Evolutionary conservation across 2,329 filamentous ascomycete genomes (phyloP), one percentile per base, ranked within the genome.

Genomic region (Scytalidium sp.): DNA sequence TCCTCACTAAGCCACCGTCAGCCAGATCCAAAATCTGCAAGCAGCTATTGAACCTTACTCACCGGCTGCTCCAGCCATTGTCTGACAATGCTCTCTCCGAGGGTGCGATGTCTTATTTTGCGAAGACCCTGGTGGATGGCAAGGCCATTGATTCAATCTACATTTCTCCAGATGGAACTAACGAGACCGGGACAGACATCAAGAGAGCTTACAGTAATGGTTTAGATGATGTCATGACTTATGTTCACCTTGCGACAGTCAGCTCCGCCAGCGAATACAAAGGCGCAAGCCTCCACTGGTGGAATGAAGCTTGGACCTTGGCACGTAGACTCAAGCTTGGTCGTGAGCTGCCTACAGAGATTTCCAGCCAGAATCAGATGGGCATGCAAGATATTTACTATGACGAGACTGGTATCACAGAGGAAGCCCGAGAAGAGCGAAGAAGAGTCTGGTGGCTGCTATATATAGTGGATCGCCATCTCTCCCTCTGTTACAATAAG

Each of bases 371-470:
- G 32, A 36, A 36, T 36, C 32, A 36, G 15, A 5, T 36, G 17
- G 32, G 13, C 15, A 6, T 36, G 17, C 32, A 36, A 15, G 32
- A 36, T 36, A n/a, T n/a, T 6, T 36, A 36, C 13, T 36, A 36
- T n/a, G 15, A 10, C 8, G 32, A 36, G 15, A 15, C 13, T n/a
- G 17, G 11, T 20, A 43, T 68, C 68, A 49, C 45, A n/a, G 49
- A 47, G 23, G 76, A 79, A 54, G 68, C 71, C 5, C 65, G 48
- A 43, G 51, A 57, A 42, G 44, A 50, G 20, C 55, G 54, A 19
- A 42, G 55, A n/a, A 51, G 55, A 21, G 50, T 57, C 5, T 57
- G 55, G 55, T 57, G 55, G 55, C 50, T 53, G 3, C 39, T 57
- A 6, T 57, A 57, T 39, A 49, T 57, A 10, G 32, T 56, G 10